phyloP scores from a whole-genome alignment of 139 green algal genomes.

The Desmodesmus armatus region DNA sequence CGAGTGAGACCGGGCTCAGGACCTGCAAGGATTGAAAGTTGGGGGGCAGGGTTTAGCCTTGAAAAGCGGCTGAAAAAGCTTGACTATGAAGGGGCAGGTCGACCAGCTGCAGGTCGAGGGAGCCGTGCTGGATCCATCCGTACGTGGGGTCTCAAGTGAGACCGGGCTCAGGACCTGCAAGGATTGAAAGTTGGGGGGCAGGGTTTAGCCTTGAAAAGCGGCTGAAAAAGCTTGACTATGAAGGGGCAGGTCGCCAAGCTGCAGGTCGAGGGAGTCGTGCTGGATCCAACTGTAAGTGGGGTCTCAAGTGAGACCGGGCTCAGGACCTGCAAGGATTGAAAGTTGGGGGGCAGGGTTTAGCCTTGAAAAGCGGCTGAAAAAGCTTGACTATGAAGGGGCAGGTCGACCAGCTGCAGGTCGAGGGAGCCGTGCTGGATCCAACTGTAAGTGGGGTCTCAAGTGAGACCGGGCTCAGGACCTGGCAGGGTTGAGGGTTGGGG shows the following conservation, averaged over 20 bases:
- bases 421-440: constrained; percentile 54
- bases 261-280: constrained; percentile 61
- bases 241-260: constrained; percentile 91
- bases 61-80: no score
- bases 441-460: constrained; percentile 73
- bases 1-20: constrained; percentile 94
- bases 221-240: no score
- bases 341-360: no score
- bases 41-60: no score
- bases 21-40: constrained; percentile 50
- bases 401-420: constrained; percentile 86
- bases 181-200: no score
- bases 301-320: constrained; percentile 93
- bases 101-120: constrained; percentile 77
- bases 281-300: constrained; percentile 52
- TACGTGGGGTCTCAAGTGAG: constrained; percentile 86
- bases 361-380: no score
- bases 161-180: constrained; percentile 85
- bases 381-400: no score
- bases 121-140: constrained; percentile 49
- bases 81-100: no score
- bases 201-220: no score
- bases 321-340: constrained; percentile 67
- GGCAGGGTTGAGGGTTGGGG: background rate
- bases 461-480: constrained; percentile 92